These are phyloP conservation scores for Aspergillus floridensis DNA, from an alignment of 2,329 filamentous ascomycete species.

Conservation along the genomic window DNA sequence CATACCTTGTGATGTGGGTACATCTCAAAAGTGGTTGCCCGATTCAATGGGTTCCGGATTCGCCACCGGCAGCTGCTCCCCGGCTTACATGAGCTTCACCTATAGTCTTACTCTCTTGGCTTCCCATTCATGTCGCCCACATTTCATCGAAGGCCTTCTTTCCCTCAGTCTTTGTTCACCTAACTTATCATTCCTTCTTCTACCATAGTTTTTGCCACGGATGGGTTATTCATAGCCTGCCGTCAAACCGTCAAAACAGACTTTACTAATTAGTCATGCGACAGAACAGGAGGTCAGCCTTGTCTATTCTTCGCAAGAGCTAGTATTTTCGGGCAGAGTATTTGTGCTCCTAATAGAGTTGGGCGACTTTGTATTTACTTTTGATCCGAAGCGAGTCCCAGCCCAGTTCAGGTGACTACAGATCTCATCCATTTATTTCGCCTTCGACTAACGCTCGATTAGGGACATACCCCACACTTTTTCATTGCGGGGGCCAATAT, in stretches of 20 bases:
- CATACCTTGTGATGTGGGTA: background rate
- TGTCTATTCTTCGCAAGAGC: slow-evolving; percentile 1
- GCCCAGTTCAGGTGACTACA: slow-evolving; percentile 1
- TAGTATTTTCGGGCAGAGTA: background rate
- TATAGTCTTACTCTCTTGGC: background rate
- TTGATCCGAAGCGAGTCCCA: background rate
- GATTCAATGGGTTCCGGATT: background rate
- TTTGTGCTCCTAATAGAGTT: slow-evolving; percentile 5
- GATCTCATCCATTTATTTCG: background rate
- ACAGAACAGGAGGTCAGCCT: slow-evolving; percentile 3
- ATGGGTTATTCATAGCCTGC: background rate
- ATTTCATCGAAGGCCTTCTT: background rate
- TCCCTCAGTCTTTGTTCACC: background rate
- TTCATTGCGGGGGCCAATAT: background rate
- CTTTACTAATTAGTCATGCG: slow-evolving; percentile 10
- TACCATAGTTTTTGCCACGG: background rate
- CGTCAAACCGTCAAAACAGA: background rate
- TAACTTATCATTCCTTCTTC: background rate
- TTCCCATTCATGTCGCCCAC: background rate
- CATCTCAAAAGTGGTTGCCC: background rate
- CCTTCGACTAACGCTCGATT: background rate
- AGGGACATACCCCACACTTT: slow-evolving; percentile 1
- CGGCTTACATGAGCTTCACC: slow-evolving; percentile 2
- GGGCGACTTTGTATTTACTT: background rate
- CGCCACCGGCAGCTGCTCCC: slow-evolving; percentile 6